Evolutionary conservation across 768 basidiomycete species (phyloP).

Genomic region (Dacryopinax primogenitus): DNA sequence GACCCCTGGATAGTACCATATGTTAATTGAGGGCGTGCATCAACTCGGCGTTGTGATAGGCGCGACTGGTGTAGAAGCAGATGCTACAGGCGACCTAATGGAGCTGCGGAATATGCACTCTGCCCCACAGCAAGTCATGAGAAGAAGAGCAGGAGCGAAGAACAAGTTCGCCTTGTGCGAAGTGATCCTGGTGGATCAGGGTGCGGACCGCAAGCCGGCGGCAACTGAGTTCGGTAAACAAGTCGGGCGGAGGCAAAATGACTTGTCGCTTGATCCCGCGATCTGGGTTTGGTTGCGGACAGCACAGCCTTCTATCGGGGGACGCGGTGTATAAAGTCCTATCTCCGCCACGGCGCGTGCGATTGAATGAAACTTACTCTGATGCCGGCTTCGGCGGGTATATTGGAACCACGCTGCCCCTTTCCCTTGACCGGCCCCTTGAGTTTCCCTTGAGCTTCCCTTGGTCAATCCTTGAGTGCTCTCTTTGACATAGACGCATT

Average conservation of each 20-base stretch:
- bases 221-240: not conserved
- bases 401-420: no score
- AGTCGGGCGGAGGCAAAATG: not conserved
- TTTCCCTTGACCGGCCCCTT: no score
- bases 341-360: slow-evolving; percentile 8
- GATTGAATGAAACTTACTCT: not conserved
- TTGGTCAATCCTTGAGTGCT: not conserved
- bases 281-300: slow-evolving; percentile 3
- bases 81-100: not conserved
- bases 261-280: not conserved
- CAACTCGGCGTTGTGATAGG: slow-evolving; percentile 1
- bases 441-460: not conserved
- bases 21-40: not conserved
- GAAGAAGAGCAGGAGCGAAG: not conserved
- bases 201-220: slow-evolving; percentile 7
- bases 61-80: not conserved
- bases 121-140: no score
- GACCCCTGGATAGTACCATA: not conserved
- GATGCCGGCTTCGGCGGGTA: not conserved
- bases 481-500: not conserved
- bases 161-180: no score
- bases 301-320: slow-evolving; percentile 9
- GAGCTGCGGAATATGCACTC: not conserved
- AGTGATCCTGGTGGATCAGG: no score
- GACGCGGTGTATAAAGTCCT: not conserved